Evolutionary conservation across 2,329 filamentous ascomycete species (phyloP).

Genomic region (Nigrospora oryzae): DNA sequence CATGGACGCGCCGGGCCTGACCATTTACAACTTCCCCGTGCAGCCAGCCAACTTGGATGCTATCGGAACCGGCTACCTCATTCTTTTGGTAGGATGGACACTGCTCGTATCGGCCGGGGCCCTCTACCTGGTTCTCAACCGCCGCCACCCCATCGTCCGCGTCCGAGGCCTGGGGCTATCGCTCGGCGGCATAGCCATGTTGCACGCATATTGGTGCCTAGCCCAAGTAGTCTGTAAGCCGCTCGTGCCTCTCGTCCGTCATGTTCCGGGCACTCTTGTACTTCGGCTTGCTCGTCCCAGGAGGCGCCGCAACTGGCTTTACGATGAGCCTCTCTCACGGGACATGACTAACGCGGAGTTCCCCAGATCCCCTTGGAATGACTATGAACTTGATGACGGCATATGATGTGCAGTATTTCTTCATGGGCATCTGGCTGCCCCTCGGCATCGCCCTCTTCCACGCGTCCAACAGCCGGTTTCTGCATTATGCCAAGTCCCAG

Average conservation of each 20-base stretch:
- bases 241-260: too few species aligned
- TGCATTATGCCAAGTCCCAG: constrained; percentile 40
- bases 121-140: not conserved
- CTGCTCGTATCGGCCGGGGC: not conserved
- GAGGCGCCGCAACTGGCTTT: too few species aligned
- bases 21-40: not conserved
- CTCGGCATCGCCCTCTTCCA: constrained; percentile 51
- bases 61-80: not conserved
- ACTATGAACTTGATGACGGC: constrained; percentile 29
- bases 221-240: not conserved
- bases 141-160: not conserved
- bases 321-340: too few species aligned
- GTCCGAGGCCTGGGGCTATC: not conserved
- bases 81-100: not conserved
- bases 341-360: too few species aligned
- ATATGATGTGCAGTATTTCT: constrained; percentile 46
- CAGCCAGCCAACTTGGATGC: not conserved
- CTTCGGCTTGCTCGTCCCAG: too few species aligned
- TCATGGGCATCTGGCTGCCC: constrained; percentile 51
- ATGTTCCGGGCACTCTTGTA: too few species aligned
- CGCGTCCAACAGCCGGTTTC: constrained; percentile 43
- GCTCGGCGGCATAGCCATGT: not conserved
- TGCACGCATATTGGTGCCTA: not conserved
- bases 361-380: constrained; percentile 24
- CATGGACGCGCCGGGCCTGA: not conserved